These are phyloP conservation scores for Apiospora rasikravindrae DNA, from an alignment of 2,329 filamentous ascomycete genomes.

Conservation along the genomic window DNA sequence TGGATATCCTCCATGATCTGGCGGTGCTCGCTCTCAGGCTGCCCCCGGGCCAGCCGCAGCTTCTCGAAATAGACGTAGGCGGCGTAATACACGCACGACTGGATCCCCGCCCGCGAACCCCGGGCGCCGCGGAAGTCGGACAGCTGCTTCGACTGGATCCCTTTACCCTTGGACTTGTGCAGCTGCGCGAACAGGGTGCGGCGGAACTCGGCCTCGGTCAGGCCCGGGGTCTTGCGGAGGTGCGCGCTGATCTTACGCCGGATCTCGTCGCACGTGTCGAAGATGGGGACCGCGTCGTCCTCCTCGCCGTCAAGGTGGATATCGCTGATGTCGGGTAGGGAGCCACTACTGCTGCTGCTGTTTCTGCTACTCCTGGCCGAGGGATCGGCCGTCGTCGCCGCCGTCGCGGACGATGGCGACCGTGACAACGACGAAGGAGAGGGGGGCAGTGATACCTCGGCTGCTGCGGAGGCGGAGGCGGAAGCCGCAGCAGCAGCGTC, in stretches of 20 bases:
- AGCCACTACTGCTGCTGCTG: background rate
- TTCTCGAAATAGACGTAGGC: constrained; percentile 67
- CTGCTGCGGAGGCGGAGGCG: background rate
- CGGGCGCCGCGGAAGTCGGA: constrained; percentile 55
- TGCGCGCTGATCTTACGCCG: constrained; percentile 60
- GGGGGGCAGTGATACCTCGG: background rate
- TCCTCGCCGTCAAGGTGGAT: constrained; percentile 51
- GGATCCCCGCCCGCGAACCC: constrained; percentile 52
- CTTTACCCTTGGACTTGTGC: constrained; percentile 37
- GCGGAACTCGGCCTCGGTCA: constrained; percentile 57
- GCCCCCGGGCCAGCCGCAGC: constrained; percentile 54
- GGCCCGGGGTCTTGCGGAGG: constrained; percentile 45
- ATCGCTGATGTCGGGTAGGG: constrained; percentile 41
- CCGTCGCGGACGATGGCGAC: background rate
- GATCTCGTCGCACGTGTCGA: constrained; percentile 63
- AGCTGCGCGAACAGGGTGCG: constrained; percentile 47
- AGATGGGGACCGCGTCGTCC: constrained; percentile 51
- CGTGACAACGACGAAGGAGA: background rate
- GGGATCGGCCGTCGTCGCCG: background rate
- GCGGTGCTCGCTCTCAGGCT: constrained; percentile 57
- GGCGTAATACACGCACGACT: constrained; percentile 54
- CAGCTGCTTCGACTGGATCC: constrained; percentile 46
- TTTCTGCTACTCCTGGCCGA: background rate
- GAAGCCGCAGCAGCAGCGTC: constrained; percentile 23
- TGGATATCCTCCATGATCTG: constrained; percentile 51